Evolutionary conservation across 208 protist species (phyloP), one percentile per base, ranked within the genome.

Genomic region (Leishmania tarentolae): DNA sequence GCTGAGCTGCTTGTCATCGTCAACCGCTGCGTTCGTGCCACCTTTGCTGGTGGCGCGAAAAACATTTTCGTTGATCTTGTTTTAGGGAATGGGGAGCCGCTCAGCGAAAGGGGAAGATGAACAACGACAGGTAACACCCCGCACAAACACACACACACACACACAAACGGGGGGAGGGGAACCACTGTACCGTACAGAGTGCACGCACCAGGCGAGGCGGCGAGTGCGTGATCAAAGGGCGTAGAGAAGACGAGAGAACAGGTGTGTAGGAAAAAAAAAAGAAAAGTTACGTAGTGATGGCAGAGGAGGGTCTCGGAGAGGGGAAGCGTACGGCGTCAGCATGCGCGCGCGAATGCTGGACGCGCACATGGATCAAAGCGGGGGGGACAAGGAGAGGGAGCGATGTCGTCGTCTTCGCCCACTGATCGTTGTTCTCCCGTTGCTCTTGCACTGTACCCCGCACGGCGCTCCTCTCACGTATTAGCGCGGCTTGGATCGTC

Each of bases 21-120:
- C 15, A 80, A 80, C 47, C 91, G 90, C 86, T 96, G 90, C 42
- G 93, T 95, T n/a, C 93, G 86, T 42, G 91, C 85, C 31, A 94
- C 91, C 76, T 96, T 96, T 13, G 84, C 52, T 4, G 90, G 93
- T 46, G 92, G 91, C 31, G 91, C 82, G 72, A 86, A 75, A 35
- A 93, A 89, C 66, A 87, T 84, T 90, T 88, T 86, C 87, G 50
- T 21, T 21, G 50, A 4, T 53, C 15, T 17, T 17, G 50, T 87
- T 8, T 68, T 31, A 31, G 28, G 40, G 42, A 24, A 40, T 31
- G 61, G 28, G 40, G 42, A 24, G 7, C 8, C 42, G 2, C 42
- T 24, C 44, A 40, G 24, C 17, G 46, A 24, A 19, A 44, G 17
- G 69, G 1, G 37, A 13, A 73, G 40, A 44, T 19, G 21, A 31